phyloP scores from a whole-genome alignment of 345 rosid species.

The Turritis glabra region DNA sequence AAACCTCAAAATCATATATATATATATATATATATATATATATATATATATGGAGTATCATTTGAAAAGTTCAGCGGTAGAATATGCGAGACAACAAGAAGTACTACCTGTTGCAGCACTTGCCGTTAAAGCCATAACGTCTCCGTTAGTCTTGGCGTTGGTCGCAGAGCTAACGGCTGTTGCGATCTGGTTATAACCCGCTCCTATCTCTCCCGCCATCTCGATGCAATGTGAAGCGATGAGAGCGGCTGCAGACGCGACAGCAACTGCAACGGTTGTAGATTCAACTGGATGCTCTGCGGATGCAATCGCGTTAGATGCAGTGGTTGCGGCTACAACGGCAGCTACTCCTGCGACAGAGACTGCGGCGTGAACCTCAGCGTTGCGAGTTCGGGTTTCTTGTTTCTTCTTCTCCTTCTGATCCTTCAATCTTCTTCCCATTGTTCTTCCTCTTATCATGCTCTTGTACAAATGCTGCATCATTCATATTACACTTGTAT shows the following conservation, averaged over 20 bases:
- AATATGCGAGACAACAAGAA: too few relatives aligned
- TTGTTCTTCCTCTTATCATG: slow-evolving; percentile 66
- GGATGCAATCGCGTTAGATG: slow-evolving; percentile 51
- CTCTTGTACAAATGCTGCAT: slow-evolving; percentile 70
- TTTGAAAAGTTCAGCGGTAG: too few relatives aligned
- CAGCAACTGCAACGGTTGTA: slow-evolving; percentile 51
- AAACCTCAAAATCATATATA: slow-evolving; percentile 53
- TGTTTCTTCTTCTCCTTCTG: slow-evolving; percentile 92
- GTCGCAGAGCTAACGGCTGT: slow-evolving; percentile 74
- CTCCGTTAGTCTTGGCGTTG: slow-evolving; percentile 78
- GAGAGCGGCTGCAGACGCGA: slow-evolving; percentile 88
- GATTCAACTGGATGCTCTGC: slow-evolving; percentile 45
- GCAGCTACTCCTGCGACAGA: slow-evolving; percentile 97
- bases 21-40: too few relatives aligned
- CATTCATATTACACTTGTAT: background rate
- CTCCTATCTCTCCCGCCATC: slow-evolving; percentile 91
- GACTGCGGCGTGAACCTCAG: slow-evolving; percentile 85
- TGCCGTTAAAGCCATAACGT: slow-evolving; percentile 90
- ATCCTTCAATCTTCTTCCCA: slow-evolving; percentile 90
- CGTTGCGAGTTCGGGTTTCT: slow-evolving; percentile 75
- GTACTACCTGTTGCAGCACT: slow-evolving; percentile 99
- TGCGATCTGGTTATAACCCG: slow-evolving; percentile 74
- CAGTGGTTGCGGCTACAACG: slow-evolving; percentile 75
- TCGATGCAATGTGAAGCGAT: slow-evolving; percentile 93
- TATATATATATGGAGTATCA: too few relatives aligned